phyloP scores from a whole-genome alignment of 2,329 filamentous ascomycete species.

The Macroventuria anomochaeta region DNA sequence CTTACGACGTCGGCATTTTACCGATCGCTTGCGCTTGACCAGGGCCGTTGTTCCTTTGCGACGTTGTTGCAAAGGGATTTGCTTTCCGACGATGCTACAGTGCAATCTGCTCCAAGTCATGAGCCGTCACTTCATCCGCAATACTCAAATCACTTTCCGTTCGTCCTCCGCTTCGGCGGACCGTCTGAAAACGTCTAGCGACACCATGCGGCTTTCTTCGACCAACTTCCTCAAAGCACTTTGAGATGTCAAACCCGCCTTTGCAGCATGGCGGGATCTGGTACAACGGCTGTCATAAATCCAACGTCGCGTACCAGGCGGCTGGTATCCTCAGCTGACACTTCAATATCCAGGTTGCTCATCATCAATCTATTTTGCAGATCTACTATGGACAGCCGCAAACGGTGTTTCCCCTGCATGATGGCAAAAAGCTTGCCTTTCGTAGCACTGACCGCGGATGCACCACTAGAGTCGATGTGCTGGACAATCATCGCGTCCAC shows the following conservation, averaged over 20 bases:
- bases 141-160: constrained; percentile 2
- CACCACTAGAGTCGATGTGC: not conserved
- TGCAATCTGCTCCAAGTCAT: constrained; percentile 6
- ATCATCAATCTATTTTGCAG: constrained; percentile 16
- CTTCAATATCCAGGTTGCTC: constrained; percentile 5
- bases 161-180: constrained; percentile 14
- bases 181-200: constrained; percentile 11
- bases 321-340: constrained; percentile 26
- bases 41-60: constrained; percentile 5
- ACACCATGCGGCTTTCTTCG: constrained; percentile 9
- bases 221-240: constrained; percentile 11
- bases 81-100: not conserved
- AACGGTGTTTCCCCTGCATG: constrained; percentile 13
- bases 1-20: constrained; percentile 14
- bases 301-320: constrained; percentile 29
- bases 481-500: not conserved
- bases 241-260: constrained; percentile 17
- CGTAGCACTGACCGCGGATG: not conserved
- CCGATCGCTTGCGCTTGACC: constrained; percentile 16
- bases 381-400: constrained; percentile 16
- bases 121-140: constrained; percentile 8
- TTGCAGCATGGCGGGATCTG: constrained; percentile 24
- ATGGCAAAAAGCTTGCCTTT: constrained; percentile 8
- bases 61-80: not conserved
- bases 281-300: constrained; percentile 27